A percentile compares a stretch with the other conserved stretches of the same genome.
Conservation (phyloP, 257 asterid species). For the Solanum corneliomulleri region DNA sequence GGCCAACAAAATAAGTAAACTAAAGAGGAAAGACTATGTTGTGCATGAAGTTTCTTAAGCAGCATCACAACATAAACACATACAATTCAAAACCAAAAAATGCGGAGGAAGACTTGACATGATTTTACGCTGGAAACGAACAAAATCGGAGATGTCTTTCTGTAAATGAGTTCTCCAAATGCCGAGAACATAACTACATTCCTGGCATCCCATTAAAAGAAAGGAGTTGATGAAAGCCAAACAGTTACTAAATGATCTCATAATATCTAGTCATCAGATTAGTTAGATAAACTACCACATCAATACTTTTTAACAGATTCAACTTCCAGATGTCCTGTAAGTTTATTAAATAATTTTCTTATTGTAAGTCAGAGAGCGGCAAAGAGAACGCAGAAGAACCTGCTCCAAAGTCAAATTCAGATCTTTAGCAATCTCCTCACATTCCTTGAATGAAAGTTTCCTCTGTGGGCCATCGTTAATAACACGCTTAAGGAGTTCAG, state of each 20-base stretch:
- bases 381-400: slow-evolving; percentile 39
- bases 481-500: slow-evolving; percentile 54
- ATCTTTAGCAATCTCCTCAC: slow-evolving; percentile 70
- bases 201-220: not conserved
- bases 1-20: not conserved
- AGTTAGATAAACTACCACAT: not conserved
- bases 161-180: not conserved
- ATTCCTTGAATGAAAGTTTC: slow-evolving; percentile 62
- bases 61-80: not conserved
- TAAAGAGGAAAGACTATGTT: not conserved
- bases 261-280: not conserved
- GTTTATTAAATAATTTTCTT: not conserved
- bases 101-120: not conserved
- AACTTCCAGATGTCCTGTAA: not conserved
- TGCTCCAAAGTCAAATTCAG: slow-evolving; percentile 82
- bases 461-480: slow-evolving; percentile 35
- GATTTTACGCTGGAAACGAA: not conserved
- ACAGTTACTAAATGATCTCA: not conserved
- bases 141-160: not conserved
- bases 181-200: not conserved
- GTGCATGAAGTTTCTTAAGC: not conserved
- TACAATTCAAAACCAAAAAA: not conserved
- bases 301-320: not conserved
- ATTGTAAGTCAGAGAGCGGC: not conserved
- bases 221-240: not conserved